These are phyloP conservation scores for Trypanosoma grayi DNA, from an alignment of 208 protist genomes.

Conservation along the genomic window DNA sequence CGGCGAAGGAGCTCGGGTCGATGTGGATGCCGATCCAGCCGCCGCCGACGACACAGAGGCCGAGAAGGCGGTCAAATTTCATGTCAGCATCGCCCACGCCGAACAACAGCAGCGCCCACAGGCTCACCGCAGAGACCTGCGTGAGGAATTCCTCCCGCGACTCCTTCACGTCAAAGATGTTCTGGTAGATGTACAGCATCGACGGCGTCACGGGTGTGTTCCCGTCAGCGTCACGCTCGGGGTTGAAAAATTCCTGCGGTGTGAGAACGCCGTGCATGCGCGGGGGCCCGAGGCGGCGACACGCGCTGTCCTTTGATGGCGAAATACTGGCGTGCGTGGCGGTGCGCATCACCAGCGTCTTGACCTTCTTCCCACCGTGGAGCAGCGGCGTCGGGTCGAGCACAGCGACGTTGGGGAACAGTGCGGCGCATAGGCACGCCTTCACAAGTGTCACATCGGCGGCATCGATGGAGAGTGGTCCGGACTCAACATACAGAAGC, in stretches of 20 bases:
- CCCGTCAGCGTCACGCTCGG: not conserved
- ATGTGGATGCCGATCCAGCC: constrained; percentile 73
- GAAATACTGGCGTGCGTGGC: constrained; percentile 44
- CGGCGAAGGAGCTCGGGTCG: constrained; percentile 32
- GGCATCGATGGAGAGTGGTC: constrained; percentile 54
- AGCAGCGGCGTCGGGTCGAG: constrained; percentile 40
- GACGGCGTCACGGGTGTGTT: constrained; percentile 27
- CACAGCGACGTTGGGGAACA: constrained; percentile 87
- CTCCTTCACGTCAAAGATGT: constrained; percentile 67
- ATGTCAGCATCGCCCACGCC: constrained; percentile 60
- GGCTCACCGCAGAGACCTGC: constrained; percentile 62
- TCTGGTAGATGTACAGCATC: constrained; percentile 77
- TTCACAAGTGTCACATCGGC: constrained; percentile 80
- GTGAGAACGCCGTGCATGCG: constrained; percentile 22
- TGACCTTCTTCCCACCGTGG: constrained; percentile 10
- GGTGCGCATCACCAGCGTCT: constrained; percentile 61
- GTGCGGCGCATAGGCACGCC: constrained; percentile 68
- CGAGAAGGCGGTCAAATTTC: constrained; percentile 39
- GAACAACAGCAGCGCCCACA: constrained; percentile 86
- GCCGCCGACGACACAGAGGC: constrained; percentile 64
- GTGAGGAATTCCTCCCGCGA: constrained; percentile 60
- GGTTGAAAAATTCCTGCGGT: constrained; percentile 28
- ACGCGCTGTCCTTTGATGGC: constrained; percentile 79
- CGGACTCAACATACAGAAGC: constrained; percentile 55
- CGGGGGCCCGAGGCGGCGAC: constrained; percentile 53